These are phyloP conservation scores for Durusdinium trenchii DNA, from an alignment of 73 alveolate species.

Conservation along the genomic window DNA sequence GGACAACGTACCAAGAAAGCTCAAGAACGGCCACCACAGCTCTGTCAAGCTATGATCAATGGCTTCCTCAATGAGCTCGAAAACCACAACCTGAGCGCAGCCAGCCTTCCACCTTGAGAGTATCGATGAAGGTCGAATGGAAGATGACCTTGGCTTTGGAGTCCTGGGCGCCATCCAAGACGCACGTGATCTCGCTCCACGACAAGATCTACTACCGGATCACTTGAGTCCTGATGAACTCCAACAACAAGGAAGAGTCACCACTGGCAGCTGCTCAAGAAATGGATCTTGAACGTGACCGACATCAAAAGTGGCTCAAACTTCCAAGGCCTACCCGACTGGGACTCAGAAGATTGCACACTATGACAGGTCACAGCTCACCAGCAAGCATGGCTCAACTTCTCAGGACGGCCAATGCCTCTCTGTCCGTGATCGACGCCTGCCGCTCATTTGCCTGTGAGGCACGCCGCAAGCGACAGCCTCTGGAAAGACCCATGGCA, in stretches of 20 bases:
- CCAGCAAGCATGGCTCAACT: background rate
- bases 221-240: background rate
- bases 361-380: conserved; percentile 27
- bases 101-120: background rate
- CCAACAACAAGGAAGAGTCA: background rate
- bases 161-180: background rate
- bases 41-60: background rate
- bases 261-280: background rate
- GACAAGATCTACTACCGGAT: background rate
- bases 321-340: background rate
- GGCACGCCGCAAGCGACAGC: background rate
- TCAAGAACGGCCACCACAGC: background rate
- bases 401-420: too few relatives aligned
- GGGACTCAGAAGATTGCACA: conserved; percentile 13
- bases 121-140: background rate
- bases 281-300: background rate
- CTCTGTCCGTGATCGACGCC: background rate
- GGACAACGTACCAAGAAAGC: background rate
- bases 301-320: background rate
- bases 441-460: background rate
- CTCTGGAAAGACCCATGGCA: background rate
- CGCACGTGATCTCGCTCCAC: background rate
- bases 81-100: background rate
- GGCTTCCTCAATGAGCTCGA: background rate
- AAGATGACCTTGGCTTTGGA: background rate